A percentile compares a stretch with the other conserved stretches of the same genome.
Conservation (phyloP, 306 rosid species). For the Vigna trinervia region DNA sequence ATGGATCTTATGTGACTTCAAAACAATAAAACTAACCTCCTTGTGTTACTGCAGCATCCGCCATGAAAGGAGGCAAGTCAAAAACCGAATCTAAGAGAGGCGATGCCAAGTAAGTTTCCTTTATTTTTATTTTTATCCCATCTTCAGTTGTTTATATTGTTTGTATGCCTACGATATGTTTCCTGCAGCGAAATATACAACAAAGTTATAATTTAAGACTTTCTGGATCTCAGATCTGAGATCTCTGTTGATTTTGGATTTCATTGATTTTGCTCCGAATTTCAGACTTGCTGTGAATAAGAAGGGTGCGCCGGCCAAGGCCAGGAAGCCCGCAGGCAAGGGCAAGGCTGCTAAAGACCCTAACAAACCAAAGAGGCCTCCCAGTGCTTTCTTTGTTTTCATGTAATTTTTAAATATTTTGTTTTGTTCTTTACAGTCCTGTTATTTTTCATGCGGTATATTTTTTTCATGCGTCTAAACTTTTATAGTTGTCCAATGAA, state of each 20-base stretch:
- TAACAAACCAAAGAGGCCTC: constrained; percentile 90
- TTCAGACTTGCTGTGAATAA: constrained; percentile 78
- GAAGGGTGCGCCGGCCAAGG: constrained; percentile 61
- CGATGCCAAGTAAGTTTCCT: constrained; percentile 68
- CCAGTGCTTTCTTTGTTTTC: constrained; percentile 95
- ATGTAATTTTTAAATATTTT: constrained; percentile 54
- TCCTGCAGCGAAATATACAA: too few species aligned
- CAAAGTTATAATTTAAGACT: background rate
- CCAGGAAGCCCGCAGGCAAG: constrained; percentile 43
- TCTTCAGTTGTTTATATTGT: background rate
- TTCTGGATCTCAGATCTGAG: constrained; percentile 56
- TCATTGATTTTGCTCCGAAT: background rate
- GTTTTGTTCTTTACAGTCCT: background rate
- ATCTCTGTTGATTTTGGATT: background rate
- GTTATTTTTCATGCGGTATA: background rate
- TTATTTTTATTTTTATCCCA: background rate
- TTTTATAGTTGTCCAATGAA: background rate
- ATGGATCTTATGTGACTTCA: background rate
- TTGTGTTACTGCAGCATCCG: constrained; percentile 53
- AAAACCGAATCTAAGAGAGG: constrained; percentile 68
- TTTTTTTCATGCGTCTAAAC: background rate
- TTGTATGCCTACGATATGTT: background rate
- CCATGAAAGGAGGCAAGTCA: constrained; percentile 82
- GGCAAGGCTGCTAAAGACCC: constrained; percentile 83
- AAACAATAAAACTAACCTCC: constrained; percentile 38